Base-by-base conservation (phyloP, 495 filamentous ascomycete species). In the Lasiosphaeriaceae sp. region DNA sequence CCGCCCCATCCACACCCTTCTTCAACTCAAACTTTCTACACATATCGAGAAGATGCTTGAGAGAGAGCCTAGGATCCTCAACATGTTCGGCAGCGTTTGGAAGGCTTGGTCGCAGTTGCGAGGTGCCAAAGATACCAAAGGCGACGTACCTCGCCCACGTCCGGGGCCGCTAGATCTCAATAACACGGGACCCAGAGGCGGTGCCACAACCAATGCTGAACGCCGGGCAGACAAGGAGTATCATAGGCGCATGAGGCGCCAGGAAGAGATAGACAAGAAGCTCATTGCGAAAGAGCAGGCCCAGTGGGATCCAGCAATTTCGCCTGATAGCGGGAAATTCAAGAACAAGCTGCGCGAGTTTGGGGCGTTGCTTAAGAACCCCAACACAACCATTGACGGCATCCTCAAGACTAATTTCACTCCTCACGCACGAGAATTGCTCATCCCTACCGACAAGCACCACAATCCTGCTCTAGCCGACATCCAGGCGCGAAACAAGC, bases 401-500 rank as follows among this genome's bases (percentile, higher is more conserved):
- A 60, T 67, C 23, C 49, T 70, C 7, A 14, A 46, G 11, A 16
- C n/a, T 6, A 21, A 52, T 6, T 67, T 70, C 45, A 37, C 50
- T 2, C 50, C 54, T 2, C 44, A 58, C 44, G 63, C 68, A 29
- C 31, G 55, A 21, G 39, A 39, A 6, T 19, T 70, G 14, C 57
- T 70, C 11, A 23, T 45, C n/a, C 66, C 64, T 2, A 57, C 45
- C 1, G 47, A 48, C 50, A 35, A 44, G 47, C 16, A 17, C 9
- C 14, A 16, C 34, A 60, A 65, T 44, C 58, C 60, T 0, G 37
- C 50, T 2, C 54, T 66, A 16, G 50, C 44, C 14, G 41, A 24
- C 31, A 50, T 66, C 50, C 67, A 66, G 60, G 44, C n/a, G 11
- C 37, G 43, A 23, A 68, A 65, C 24, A 50, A 22, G 11, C 29